phyloP scores from a whole-genome alignment of 495 filamentous ascomycete species.

The Tuber borchii region DNA sequence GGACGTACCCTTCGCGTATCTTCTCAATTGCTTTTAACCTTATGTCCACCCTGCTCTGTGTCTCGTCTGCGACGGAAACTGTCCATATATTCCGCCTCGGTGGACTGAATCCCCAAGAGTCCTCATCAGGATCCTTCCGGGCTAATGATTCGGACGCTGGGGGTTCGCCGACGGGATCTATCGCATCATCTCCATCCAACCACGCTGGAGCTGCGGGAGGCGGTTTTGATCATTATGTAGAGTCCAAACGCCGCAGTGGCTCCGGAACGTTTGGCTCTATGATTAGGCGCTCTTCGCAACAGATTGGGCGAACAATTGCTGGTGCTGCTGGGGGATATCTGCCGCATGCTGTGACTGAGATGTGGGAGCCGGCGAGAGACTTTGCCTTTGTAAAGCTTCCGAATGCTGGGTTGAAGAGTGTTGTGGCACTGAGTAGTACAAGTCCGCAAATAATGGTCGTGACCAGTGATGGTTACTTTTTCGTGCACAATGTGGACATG shows the following conservation, averaged over 20 bases:
- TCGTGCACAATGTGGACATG: constrained; percentile 90
- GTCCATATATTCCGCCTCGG: constrained; percentile 90
- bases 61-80: constrained; percentile 92
- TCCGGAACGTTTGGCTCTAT: constrained; percentile 67
- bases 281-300: constrained; percentile 92
- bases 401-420: constrained; percentile 58
- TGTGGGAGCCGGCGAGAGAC: constrained; percentile 92
- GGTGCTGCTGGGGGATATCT: constrained; percentile 85
- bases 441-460: constrained; percentile 96
- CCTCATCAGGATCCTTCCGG: constrained; percentile 24
- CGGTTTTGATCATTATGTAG: constrained; percentile 40
- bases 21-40: constrained; percentile 99
- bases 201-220: constrained; percentile 40
- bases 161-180: constrained; percentile 34
- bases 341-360: constrained; percentile 84
- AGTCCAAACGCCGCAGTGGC: constrained; percentile 42
- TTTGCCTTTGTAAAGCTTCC: constrained; percentile 95
- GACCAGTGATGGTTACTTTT: constrained; percentile 89
- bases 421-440: constrained; percentile 90
- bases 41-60: constrained; percentile 83
- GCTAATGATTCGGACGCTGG: constrained; percentile 32
- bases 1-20: constrained; percentile 87
- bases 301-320: constrained; percentile 82
- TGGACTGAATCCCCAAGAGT: constrained; percentile 28
- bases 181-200: constrained; percentile 39